phyloP scores from a whole-genome alignment of 331 rosid species.

The Phaseolus coccineus region DNA sequence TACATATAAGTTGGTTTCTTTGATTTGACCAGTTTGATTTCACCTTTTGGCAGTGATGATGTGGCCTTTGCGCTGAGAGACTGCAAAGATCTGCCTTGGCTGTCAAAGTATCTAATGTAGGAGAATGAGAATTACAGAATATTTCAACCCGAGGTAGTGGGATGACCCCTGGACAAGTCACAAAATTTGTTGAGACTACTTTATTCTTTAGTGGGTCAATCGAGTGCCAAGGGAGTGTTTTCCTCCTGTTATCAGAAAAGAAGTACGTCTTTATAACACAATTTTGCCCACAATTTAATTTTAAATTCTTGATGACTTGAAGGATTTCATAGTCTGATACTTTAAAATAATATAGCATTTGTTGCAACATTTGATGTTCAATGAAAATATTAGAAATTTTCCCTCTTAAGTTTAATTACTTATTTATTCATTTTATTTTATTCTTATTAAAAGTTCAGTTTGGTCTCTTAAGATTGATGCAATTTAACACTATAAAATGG shows the following conservation, averaged over 20 bases:
- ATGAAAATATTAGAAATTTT: background rate
- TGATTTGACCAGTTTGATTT: conserved; percentile 41
- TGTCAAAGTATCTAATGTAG: conserved; percentile 76
- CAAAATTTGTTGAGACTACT: background rate
- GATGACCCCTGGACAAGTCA: background rate
- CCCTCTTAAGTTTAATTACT: too few species aligned
- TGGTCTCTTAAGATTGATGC: too few species aligned
- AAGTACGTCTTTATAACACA: background rate
- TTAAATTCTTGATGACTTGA: background rate
- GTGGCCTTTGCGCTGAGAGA: conserved; percentile 91
- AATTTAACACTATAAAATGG: too few species aligned
- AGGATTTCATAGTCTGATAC: background rate
- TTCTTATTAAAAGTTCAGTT: too few species aligned
- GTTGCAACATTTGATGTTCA: background rate
- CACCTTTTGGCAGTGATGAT: conserved; percentile 79
- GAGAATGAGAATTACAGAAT: background rate
- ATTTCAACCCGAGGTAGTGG: background rate
- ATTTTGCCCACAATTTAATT: background rate
- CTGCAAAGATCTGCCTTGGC: conserved; percentile 83
- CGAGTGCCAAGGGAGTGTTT: background rate
- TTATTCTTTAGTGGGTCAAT: background rate
- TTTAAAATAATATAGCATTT: background rate
- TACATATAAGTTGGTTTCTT: conserved; percentile 14
- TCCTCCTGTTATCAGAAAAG: background rate
- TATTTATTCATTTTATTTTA: too few species aligned